Evolutionary conservation across 176 grass and related monocot genomes (phyloP).

Genomic region (Musa schizocarpa): DNA sequence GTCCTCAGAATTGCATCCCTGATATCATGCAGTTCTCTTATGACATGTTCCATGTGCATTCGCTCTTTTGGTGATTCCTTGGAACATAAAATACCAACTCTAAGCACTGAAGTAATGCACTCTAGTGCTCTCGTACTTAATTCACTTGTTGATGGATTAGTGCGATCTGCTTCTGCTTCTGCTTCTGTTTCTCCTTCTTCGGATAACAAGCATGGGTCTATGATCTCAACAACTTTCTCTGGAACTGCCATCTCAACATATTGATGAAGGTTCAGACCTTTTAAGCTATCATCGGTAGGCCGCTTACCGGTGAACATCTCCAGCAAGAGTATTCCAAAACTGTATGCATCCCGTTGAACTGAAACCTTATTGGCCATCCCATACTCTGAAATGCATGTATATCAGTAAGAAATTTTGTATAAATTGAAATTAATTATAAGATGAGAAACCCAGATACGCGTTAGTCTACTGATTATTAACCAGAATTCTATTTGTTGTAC

Average conservation of each 20-base stretch:
- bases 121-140: background rate
- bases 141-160: background rate
- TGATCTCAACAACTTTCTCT: background rate
- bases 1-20: background rate
- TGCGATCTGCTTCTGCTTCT: background rate
- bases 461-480: too few relatives aligned
- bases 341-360: conserved; percentile 28
- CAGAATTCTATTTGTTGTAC: too few relatives aligned
- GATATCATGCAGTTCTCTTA: background rate
- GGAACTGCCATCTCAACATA: background rate
- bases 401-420: background rate
- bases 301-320: conserved; percentile 40
- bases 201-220: background rate
- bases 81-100: conserved; percentile 2
- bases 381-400: conserved; percentile 28
- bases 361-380: conserved; percentile 23
- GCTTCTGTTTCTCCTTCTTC: background rate
- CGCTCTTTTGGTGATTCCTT: conserved; percentile 11
- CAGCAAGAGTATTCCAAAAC: conserved; percentile 33
- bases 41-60: conserved; percentile 3
- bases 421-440: too few relatives aligned
- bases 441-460: too few relatives aligned
- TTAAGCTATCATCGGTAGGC: conserved; percentile 30
- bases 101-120: background rate
- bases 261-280: conserved; percentile 2